These are phyloP conservation scores for Linum tenue DNA, from an alignment of 345 rosid species.

Conservation along the genomic window DNA sequence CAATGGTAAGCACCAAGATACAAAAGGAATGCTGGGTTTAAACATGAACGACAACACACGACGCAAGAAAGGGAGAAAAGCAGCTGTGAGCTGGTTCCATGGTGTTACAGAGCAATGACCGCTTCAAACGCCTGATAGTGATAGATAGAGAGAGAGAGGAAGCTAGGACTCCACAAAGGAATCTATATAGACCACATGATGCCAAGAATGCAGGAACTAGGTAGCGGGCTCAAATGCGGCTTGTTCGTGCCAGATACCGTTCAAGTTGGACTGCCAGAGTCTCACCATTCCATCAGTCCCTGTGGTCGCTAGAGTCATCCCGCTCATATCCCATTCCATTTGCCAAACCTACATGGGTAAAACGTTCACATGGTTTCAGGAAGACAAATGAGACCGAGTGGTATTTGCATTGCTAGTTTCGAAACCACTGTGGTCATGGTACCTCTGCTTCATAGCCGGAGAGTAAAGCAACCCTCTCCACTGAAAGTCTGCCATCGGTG, in stretches of 20 bases:
- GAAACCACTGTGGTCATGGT: conserved; percentile 9
- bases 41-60: no score
- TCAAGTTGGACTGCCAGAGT: conserved; percentile 89
- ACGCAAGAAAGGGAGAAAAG: no score
- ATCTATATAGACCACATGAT: background rate
- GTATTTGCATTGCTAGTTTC: background rate
- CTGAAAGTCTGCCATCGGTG: conserved; percentile 58
- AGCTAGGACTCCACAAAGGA: background rate
- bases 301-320: conserved; percentile 82
- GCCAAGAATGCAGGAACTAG: conserved; percentile 11
- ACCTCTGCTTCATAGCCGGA: conserved; percentile 79
- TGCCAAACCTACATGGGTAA: conserved; percentile 58
- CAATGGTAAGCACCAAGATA: no score
- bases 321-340: conserved; percentile 98
- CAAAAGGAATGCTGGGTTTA: no score
- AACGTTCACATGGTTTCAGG: conserved; percentile 1
- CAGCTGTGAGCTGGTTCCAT: no score
- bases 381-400: background rate
- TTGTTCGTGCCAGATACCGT: conserved; percentile 77
- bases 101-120: no score
- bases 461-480: conserved; percentile 55
- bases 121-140: no score
- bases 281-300: conserved; percentile 69
- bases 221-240: conserved; percentile 55
- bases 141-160: no score